Evolutionary conservation across 2,329 filamentous ascomycete species (phyloP).

Genomic region (Colletotrichum lentis): DNA sequence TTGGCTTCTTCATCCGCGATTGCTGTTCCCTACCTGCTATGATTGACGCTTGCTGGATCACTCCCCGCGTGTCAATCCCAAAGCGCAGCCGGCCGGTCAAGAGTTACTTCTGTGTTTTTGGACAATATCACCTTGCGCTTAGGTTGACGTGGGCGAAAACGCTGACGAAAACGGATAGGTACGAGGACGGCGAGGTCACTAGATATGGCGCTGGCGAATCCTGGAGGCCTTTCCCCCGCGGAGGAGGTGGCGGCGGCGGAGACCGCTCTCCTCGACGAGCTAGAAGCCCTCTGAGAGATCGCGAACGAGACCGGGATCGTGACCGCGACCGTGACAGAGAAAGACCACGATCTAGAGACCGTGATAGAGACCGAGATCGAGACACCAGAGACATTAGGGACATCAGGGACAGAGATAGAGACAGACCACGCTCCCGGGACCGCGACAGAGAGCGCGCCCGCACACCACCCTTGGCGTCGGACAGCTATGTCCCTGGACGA

Average conservation of each 20-base stretch:
- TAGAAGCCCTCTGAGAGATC: constrained; percentile 42
- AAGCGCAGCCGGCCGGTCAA: background rate
- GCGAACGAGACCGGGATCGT: constrained; percentile 39
- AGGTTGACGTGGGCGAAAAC: background rate
- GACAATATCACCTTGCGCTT: too few species aligned
- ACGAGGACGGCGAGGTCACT: constrained; percentile 69
- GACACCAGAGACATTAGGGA: constrained; percentile 35
- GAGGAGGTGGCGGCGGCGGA: constrained; percentile 26
- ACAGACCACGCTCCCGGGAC: constrained; percentile 45
- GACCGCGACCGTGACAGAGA: constrained; percentile 47
- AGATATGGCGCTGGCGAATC: constrained; percentile 69
- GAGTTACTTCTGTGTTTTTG: background rate
- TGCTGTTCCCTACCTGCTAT: background rate
- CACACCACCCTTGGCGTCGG: constrained; percentile 50
- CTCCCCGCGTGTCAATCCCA: background rate
- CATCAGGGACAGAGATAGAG: constrained; percentile 47
- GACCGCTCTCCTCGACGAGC: constrained; percentile 56
- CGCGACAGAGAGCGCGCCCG: constrained; percentile 43
- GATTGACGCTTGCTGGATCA: background rate
- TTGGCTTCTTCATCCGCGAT: background rate
- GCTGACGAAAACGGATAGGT: constrained; percentile 50
- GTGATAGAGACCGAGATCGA: constrained; percentile 38
- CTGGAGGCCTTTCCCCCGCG: constrained; percentile 64
- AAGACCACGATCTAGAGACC: constrained; percentile 48
- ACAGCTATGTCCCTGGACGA: constrained; percentile 57